phyloP scores from a whole-genome alignment of 2,329 filamentous ascomycete species.

The Hypoxylon sp. region DNA sequence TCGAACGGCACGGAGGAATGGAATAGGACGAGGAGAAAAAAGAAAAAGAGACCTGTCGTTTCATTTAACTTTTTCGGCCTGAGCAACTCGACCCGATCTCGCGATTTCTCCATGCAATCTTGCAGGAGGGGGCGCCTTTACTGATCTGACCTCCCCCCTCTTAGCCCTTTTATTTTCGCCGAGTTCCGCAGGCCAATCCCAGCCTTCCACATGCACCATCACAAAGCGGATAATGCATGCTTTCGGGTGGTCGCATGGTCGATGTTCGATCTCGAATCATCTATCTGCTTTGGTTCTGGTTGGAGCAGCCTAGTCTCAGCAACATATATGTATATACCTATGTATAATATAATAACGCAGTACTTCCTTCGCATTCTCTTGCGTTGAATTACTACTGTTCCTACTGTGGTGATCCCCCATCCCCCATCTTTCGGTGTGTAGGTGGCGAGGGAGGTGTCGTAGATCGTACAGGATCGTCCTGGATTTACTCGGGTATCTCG shows the following conservation, averaged over 20 bases:
- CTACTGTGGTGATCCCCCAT: slow-evolving; percentile 17
- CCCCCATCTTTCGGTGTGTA: slow-evolving; percentile 22
- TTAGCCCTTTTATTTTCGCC: slow-evolving; percentile 33
- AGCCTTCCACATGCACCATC: slow-evolving; percentile 41
- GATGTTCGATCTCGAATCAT: slow-evolving; percentile 43
- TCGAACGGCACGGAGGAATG: slow-evolving; percentile 8
- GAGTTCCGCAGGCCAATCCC: slow-evolving; percentile 43
- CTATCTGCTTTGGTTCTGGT: slow-evolving; percentile 22
- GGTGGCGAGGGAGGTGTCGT: slow-evolving; percentile 19
- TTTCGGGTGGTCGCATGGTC: slow-evolving; percentile 42
- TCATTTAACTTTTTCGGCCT: slow-evolving; percentile 45
- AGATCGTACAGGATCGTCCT: slow-evolving; percentile 30
- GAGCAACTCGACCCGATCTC: slow-evolving; percentile 48
- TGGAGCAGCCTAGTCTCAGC: slow-evolving; percentile 14
- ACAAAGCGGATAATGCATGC: slow-evolving; percentile 39
- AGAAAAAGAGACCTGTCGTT: slow-evolving; percentile 44
- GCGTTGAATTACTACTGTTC: slow-evolving; percentile 12
- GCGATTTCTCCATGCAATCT: slow-evolving; percentile 46
- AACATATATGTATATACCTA: slow-evolving; percentile 4
- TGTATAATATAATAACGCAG: slow-evolving; percentile 40
- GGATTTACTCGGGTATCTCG: slow-evolving; percentile 28
- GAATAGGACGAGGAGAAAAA: neutral
- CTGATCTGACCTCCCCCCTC: slow-evolving; percentile 26
- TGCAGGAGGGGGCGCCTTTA: slow-evolving; percentile 40
- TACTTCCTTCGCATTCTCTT: slow-evolving; percentile 30